phyloP scores from a whole-genome alignment of 208 protist species.

The Leishmania guyanensis region DNA sequence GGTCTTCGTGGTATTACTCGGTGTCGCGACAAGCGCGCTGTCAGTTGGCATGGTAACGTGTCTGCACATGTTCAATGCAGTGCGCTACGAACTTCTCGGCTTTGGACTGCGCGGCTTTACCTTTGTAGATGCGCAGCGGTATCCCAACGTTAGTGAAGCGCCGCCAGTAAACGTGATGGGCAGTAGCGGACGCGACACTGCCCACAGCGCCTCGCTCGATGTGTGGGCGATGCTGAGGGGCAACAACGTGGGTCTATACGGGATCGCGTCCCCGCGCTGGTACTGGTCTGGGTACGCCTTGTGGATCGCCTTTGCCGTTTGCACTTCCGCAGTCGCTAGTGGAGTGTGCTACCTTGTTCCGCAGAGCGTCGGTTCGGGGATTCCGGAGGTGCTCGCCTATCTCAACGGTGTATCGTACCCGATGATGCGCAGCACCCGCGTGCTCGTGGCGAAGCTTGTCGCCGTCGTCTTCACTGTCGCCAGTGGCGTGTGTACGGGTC shows the following conservation, averaged over 20 bases:
- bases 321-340: conserved; percentile 38
- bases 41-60: conserved; percentile 35
- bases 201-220: conserved; percentile 10
- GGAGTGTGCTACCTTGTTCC: conserved; percentile 41
- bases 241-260: conserved; percentile 33
- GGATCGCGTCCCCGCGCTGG: conserved; percentile 22
- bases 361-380: conserved; percentile 41
- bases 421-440: conserved; percentile 37
- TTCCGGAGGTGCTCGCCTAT: conserved; percentile 55
- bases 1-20: conserved; percentile 53
- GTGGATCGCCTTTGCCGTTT: conserved; percentile 36
- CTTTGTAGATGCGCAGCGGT: conserved; percentile 33
- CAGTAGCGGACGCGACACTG: background rate
- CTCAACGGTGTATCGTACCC: conserved; percentile 61
- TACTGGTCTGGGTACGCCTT: conserved; percentile 37
- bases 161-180: background rate
- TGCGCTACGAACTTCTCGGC: conserved; percentile 53
- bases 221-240: conserved; percentile 35
- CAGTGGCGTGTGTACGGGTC: conserved; percentile 52
- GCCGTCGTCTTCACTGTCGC: conserved; percentile 40
- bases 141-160: conserved; percentile 7
- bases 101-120: conserved; percentile 45
- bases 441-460: conserved; percentile 45
- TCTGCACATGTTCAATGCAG: conserved; percentile 46
- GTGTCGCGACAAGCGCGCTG: conserved; percentile 42